These are phyloP conservation scores for Protomyces lactucae-debilis DNA, from an alignment of 1,139 yeast species.

Conservation along the genomic window DNA sequence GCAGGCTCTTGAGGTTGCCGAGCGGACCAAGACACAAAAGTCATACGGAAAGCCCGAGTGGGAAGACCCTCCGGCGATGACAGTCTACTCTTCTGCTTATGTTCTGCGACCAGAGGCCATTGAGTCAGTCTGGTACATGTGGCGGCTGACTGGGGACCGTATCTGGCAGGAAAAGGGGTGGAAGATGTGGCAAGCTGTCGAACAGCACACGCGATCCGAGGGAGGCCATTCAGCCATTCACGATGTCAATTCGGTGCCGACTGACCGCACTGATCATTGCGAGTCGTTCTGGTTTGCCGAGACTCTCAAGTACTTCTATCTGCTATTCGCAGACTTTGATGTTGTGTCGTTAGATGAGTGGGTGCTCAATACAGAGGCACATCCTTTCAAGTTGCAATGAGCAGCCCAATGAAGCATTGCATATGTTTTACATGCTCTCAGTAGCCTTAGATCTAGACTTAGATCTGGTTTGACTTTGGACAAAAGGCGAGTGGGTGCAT, in stretches of 20 bases:
- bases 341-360: slow-evolving; percentile 61
- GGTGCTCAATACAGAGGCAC: slow-evolving; percentile 77
- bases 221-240: slow-evolving; percentile 47
- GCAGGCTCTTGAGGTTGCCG: neutral
- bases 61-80: neutral
- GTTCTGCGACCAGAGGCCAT: slow-evolving; percentile 70
- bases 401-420: neutral
- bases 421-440: neutral
- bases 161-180: slow-evolving; percentile 69
- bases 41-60: neutral
- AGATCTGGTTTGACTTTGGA: too few species aligned
- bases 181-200: slow-evolving; percentile 54
- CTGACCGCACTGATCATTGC: slow-evolving; percentile 31
- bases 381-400: slow-evolving; percentile 48
- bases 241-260: slow-evolving; percentile 47
- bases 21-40: neutral
- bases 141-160: slow-evolving; percentile 66
- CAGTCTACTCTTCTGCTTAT: slow-evolving; percentile 40
- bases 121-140: slow-evolving; percentile 68
- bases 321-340: slow-evolving; percentile 60
- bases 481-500: too few species aligned
- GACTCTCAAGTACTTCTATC: slow-evolving; percentile 67
- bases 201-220: slow-evolving; percentile 45
- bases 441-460: too few species aligned
- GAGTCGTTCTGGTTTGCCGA: slow-evolving; percentile 73